Conservation (phyloP, 441 rosid genomes). For the Metrosideros polymorpha region DNA sequence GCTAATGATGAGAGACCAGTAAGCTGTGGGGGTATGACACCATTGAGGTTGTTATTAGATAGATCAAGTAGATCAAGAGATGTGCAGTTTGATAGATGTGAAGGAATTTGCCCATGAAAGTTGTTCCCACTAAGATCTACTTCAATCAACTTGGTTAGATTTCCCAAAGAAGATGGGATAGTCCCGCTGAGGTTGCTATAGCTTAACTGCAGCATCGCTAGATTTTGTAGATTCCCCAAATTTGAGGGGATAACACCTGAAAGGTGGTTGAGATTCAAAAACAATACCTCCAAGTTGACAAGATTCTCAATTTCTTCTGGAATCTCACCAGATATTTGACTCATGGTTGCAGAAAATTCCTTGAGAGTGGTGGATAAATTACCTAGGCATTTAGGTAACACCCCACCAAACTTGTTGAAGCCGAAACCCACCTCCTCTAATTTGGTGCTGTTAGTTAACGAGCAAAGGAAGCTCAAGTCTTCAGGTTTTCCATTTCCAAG, state of each 20-base stretch:
- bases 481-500: background rate
- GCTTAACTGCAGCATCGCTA: rapidly evolving
- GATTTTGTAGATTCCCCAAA: background rate
- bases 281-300: background rate
- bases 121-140: rapidly evolving
- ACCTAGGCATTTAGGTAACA: background rate
- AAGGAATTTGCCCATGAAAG: background rate
- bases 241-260: background rate
- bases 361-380: no score
- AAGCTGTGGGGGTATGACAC: background rate
- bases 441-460: background rate
- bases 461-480: background rate
- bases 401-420: rapidly evolving
- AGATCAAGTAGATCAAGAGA: background rate
- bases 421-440: rapidly evolving
- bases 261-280: background rate
- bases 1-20: background rate
- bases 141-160: background rate
- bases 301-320: background rate
- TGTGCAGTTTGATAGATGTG: rapidly evolving
- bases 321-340: background rate
- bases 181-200: background rate
- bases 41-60: background rate
- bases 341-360: rapidly evolving
- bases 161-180: background rate